phyloP scores from a whole-genome alignment of 192 early-diverging fungal genomes.

The Borealophlyctis nickersoniae region DNA sequence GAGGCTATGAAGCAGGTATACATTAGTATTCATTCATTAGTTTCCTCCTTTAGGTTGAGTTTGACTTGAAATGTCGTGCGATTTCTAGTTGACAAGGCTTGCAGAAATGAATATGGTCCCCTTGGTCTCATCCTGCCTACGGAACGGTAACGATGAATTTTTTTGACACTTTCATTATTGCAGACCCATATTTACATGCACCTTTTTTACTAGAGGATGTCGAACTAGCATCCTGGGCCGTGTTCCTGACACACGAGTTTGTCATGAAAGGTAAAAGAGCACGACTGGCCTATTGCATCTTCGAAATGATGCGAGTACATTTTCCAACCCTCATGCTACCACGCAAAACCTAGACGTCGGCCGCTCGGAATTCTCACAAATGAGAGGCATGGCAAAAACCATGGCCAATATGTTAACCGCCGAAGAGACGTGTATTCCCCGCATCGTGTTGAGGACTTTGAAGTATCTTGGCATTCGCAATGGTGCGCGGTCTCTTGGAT shows the following conservation, averaged over 20 bases:
- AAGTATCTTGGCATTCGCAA: constrained; percentile 67
- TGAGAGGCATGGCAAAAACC: constrained; percentile 59
- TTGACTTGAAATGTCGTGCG: too few species aligned
- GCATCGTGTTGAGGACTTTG: constrained; percentile 66
- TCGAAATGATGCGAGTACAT: not conserved
- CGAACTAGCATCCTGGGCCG: constrained; percentile 75
- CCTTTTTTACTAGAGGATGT: constrained; percentile 54
- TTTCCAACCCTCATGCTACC: not conserved
- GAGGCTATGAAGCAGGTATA: constrained; percentile 19
- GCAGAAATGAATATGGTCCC: constrained; percentile 64
- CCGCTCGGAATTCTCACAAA: constrained; percentile 52
- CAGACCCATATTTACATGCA: not conserved
- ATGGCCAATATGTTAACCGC: constrained; percentile 55
- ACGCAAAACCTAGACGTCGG: constrained; percentile 50
- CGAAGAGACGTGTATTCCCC: constrained; percentile 63
- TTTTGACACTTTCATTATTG: not conserved
- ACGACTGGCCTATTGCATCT: not conserved
- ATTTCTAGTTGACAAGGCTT: constrained; percentile 50
- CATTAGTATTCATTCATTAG: not conserved
- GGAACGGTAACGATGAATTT: constrained; percentile 37
- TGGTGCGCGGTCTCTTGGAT: too few species aligned
- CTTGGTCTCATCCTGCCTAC: constrained; percentile 62
- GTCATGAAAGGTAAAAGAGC: constrained; percentile 51
- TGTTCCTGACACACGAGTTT: constrained; percentile 77
- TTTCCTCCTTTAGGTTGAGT: not conserved